Evolutionary conservation across 805 yeast genomes (phyloP), one percentile per base, ranked within the genome.

Genomic region (Wickerhamiella alocasiicola): DNA sequence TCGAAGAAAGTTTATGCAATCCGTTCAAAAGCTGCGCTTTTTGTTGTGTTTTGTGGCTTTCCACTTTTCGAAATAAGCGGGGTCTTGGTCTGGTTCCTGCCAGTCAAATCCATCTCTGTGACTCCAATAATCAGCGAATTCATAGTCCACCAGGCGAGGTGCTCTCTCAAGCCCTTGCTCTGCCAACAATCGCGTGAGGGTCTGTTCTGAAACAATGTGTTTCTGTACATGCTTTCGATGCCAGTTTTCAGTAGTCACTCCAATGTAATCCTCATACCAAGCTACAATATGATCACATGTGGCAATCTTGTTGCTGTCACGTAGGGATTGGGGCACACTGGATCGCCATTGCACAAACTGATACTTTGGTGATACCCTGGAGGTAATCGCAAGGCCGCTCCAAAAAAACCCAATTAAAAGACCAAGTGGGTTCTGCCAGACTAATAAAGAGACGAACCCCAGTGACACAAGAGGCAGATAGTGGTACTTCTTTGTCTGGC

Each of bases 81-180:
- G 73, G 44, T 68, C 72, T 50, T 68, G 72, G 48, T 68, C 74
- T 1, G 73, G 72, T 48, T 68, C 73, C 13, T 58, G 70, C 72
- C 74, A 68, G 46, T 67, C 71, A 46, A 66, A 68, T 11, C 63
- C 65, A 42, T 64, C 70, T 37, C 71, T 36, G 27, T 32, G 36
- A 7, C 47, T 42, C 53, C 52, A 49, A 33, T 49, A 48, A 36
- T 50, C 49, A 1, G 49, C 49, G 25, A 46, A 49, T 9, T 43
- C 39, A 6, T 26, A 38, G 15, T 39, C 32, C 12, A 27, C 31
- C 15, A 13, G 31, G 24, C 36, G 18, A 12, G 34, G 21, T 15
- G 42, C 36, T 20, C 45, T 27, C 36, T 33, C 44, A 11, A 48
- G 39, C 13, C 52, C 49, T n/a, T 40, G 48, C 15, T 23, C 13